A percentile compares a stretch with the other conserved stretches of the same genome.
Evolutionary conservation across 768 basidiomycete species (phyloP).

Genomic region (Termitomyces sp.): DNA sequence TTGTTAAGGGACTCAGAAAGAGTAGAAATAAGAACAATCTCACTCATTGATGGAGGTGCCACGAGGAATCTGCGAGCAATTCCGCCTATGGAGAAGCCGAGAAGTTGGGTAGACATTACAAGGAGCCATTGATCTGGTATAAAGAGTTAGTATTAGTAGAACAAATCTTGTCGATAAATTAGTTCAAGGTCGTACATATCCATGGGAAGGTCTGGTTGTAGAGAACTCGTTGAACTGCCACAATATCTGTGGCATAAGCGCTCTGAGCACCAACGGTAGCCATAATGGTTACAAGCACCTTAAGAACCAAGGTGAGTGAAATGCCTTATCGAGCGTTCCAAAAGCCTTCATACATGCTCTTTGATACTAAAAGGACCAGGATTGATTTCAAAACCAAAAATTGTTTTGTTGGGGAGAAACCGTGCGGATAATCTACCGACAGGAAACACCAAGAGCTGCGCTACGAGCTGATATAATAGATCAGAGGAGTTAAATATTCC

Average conservation of each 20-base stretch:
- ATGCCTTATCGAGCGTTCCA: background rate
- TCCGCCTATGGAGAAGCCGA: constrained; percentile 55
- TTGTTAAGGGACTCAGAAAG: background rate
- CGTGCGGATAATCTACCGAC: constrained; percentile 64
- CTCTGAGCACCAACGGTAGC: constrained; percentile 47
- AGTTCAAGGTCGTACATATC: constrained; percentile 21
- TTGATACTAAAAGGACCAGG: constrained; percentile 77
- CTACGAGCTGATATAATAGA: constrained; percentile 41
- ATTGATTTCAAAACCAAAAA: constrained; percentile 61
- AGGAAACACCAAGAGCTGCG: constrained; percentile 66
- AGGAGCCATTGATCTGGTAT: constrained; percentile 50
- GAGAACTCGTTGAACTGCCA: constrained; percentile 67
- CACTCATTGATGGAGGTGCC: constrained; percentile 60
- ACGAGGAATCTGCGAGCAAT: constrained; percentile 60
- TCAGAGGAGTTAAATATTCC: background rate
- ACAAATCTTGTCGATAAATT: background rate
- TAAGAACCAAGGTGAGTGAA: constrained; percentile 1
- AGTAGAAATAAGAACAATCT: constrained; percentile 5
- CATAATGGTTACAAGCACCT: constrained; percentile 68
- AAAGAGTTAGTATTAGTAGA: background rate
- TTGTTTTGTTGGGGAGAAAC: constrained; percentile 41
- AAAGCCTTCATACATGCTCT: constrained; percentile 33
- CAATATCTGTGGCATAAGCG: constrained; percentile 64
- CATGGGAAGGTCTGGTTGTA: constrained; percentile 59
- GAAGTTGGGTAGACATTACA: constrained; percentile 67